Conservation (phyloP, 2,329 filamentous ascomycete genomes). For the Salinomyces thailandicus region DNA sequence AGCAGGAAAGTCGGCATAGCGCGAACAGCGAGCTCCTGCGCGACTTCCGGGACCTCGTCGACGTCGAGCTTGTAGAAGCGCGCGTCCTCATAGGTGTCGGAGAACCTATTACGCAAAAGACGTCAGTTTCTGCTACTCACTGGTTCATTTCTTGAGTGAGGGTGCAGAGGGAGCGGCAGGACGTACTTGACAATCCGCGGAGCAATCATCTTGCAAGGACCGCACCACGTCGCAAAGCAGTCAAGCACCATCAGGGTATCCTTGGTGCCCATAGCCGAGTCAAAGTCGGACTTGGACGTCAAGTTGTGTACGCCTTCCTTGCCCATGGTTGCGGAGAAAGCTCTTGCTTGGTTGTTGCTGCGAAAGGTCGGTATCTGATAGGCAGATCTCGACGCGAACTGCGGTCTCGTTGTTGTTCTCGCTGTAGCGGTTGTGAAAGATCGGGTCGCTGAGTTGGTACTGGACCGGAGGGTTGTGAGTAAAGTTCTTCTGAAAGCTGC, state of each 20-base stretch:
- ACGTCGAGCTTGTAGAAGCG: constrained; percentile 88
- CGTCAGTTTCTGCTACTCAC: background rate
- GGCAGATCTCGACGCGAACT: no score
- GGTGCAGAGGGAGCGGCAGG: constrained; percentile 1
- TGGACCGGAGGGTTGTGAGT: constrained; percentile 31
- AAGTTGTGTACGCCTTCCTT: constrained; percentile 43
- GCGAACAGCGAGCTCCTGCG: constrained; percentile 66
- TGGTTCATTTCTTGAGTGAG: background rate
- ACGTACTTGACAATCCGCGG: constrained; percentile 57
- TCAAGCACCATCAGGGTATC: constrained; percentile 66
- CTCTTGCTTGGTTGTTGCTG: no score
- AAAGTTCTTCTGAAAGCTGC: constrained; percentile 31
- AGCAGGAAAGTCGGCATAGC: constrained; percentile 89
- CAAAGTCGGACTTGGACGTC: constrained; percentile 49
- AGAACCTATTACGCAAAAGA: constrained; percentile 39
- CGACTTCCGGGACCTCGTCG: constrained; percentile 65
- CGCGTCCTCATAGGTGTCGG: constrained; percentile 48
- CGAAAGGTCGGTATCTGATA: no score
- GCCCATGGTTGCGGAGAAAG: constrained; percentile 36
- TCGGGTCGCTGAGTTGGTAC: constrained; percentile 5
- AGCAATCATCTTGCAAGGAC: constrained; percentile 84
- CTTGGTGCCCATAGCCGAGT: constrained; percentile 40
- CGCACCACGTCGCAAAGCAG: constrained; percentile 85
- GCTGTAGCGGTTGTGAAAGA: background rate
- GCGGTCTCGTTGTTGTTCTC: no score